Conservation (phyloP, 2,329 filamentous ascomycete species). For the Stylonectria norvegica region DNA sequence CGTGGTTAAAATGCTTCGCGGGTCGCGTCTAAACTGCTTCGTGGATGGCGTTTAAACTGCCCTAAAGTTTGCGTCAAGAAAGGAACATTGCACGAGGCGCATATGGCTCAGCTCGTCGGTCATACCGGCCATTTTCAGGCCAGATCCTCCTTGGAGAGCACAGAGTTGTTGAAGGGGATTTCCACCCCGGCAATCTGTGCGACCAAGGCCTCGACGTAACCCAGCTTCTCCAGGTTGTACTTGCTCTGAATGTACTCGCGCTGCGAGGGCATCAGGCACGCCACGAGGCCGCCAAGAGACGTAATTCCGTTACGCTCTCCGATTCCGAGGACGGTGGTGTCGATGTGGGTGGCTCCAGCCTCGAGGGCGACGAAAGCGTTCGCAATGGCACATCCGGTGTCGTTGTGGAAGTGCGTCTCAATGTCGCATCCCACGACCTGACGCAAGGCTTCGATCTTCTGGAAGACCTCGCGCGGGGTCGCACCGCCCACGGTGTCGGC, state of each 20-base stretch:
- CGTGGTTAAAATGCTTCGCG: too few species aligned
- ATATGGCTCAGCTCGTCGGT: too few species aligned
- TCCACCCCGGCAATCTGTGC: slow-evolving; percentile 74
- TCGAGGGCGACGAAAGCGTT: slow-evolving; percentile 87
- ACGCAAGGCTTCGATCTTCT: slow-evolving; percentile 77
- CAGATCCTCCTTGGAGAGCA: too few species aligned
- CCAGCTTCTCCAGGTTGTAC: slow-evolving; percentile 87
- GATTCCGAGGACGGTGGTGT: slow-evolving; percentile 83
- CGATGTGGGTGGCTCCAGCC: slow-evolving; percentile 78
- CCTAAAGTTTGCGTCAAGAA: too few species aligned
- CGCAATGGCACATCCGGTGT: slow-evolving; percentile 85
- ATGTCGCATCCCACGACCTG: slow-evolving; percentile 65
- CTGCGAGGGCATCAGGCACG: slow-evolving; percentile 37
- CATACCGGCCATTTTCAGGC: too few species aligned
- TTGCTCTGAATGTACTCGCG: slow-evolving; percentile 82
- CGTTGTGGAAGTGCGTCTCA: slow-evolving; percentile 62
- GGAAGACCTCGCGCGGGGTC: slow-evolving; percentile 81
- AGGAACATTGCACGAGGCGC: too few species aligned
- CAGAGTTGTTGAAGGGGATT: slow-evolving; percentile 25
- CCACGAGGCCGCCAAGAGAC: slow-evolving; percentile 40
- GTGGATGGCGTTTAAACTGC: too few species aligned
- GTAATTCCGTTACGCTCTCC: slow-evolving; percentile 63
- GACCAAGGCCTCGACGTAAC: slow-evolving; percentile 82
- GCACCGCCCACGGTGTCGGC: slow-evolving; percentile 91
- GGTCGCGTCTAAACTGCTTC: too few species aligned